phyloP scores from a whole-genome alignment of 176 grass and related monocot species.

The Canna indica region DNA sequence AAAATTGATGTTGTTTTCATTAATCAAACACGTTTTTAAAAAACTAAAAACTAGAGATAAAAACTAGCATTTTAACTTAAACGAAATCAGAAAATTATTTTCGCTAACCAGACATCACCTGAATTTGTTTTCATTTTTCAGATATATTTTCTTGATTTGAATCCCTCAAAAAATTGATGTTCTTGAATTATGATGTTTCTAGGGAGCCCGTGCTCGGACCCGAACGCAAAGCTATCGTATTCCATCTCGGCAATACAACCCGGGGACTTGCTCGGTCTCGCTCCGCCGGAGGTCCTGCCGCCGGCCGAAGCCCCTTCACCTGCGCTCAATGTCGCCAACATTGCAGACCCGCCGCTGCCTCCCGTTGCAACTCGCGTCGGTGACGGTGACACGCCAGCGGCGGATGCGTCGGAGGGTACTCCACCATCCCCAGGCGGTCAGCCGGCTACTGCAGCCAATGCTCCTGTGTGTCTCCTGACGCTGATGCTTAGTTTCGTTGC shows the following conservation, averaged over 20 bases:
- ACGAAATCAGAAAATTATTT: too few relatives aligned
- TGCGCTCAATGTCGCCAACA: slow-evolving; percentile 46
- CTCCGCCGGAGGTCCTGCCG: slow-evolving; percentile 32
- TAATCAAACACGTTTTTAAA: too few relatives aligned
- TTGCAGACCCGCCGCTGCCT: slow-evolving; percentile 68
- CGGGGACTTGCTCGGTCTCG: slow-evolving; percentile 39
- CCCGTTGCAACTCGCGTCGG: slow-evolving; percentile 27
- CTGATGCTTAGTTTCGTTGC: slow-evolving; percentile 5
- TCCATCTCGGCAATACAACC: slow-evolving; percentile 44
- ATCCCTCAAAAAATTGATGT: too few relatives aligned
- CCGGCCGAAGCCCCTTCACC: slow-evolving; percentile 55
- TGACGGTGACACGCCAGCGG: not conserved
- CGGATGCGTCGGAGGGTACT: not conserved
- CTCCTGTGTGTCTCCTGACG: slow-evolving; percentile 1
- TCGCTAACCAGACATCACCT: too few relatives aligned
- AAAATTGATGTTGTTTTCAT: too few relatives aligned
- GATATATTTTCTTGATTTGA: too few relatives aligned
- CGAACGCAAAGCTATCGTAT: slow-evolving; percentile 41
- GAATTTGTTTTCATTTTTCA: too few relatives aligned
- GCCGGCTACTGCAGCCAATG: not conserved
- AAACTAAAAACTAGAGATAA: too few relatives aligned
- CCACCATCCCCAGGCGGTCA: not conserved
- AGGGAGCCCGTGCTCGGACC: not conserved
- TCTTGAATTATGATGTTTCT: too few relatives aligned
- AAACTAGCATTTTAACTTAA: too few relatives aligned